Conservation (phyloP, 2,329 filamentous ascomycete genomes). For the Stachybotrys elegans region DNA sequence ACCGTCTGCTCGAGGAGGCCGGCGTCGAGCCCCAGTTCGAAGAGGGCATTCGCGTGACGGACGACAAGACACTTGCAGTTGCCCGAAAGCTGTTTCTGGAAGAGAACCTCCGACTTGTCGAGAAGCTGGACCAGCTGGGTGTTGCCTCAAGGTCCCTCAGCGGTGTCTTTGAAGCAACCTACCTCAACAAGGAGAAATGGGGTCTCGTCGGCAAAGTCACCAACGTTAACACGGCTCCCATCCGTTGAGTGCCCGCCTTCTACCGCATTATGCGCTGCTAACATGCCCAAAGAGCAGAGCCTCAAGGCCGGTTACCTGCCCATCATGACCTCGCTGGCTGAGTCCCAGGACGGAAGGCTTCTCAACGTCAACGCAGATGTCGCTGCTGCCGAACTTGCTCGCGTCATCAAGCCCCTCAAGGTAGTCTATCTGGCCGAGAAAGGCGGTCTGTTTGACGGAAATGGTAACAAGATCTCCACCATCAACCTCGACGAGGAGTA, state of each 20-base stretch:
- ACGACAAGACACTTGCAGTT: slow-evolving; percentile 88
- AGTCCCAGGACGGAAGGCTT: slow-evolving; percentile 84
- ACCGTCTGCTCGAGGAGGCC: slow-evolving; percentile 81
- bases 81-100: slow-evolving; percentile 90
- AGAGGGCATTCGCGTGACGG: slow-evolving; percentile 92
- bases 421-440: slow-evolving; percentile 99
- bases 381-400: slow-evolving; percentile 86
- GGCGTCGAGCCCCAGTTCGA: slow-evolving; percentile 94
- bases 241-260: slow-evolving; percentile 29
- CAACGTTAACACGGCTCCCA: slow-evolving; percentile 81
- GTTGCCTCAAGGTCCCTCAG: slow-evolving; percentile 86
- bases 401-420: slow-evolving; percentile 86
- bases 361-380: slow-evolving; percentile 98
- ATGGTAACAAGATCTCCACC: slow-evolving; percentile 89
- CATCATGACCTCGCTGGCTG: slow-evolving; percentile 93
- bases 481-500: slow-evolving; percentile 98
- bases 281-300: slow-evolving; percentile 57
- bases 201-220: slow-evolving; percentile 94
- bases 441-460: slow-evolving; percentile 89
- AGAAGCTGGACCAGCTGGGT: slow-evolving; percentile 84
- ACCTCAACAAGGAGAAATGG: slow-evolving; percentile 94
- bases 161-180: slow-evolving; percentile 88
- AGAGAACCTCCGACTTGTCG: slow-evolving; percentile 89
- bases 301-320: slow-evolving; percentile 89
- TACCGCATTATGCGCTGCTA: neutral